Percentiles rank a stretch among this genome's conserved stretches.
Conservation (phyloP, 768 basidiomycete species). For the Leccinum longicurvipes region DNA sequence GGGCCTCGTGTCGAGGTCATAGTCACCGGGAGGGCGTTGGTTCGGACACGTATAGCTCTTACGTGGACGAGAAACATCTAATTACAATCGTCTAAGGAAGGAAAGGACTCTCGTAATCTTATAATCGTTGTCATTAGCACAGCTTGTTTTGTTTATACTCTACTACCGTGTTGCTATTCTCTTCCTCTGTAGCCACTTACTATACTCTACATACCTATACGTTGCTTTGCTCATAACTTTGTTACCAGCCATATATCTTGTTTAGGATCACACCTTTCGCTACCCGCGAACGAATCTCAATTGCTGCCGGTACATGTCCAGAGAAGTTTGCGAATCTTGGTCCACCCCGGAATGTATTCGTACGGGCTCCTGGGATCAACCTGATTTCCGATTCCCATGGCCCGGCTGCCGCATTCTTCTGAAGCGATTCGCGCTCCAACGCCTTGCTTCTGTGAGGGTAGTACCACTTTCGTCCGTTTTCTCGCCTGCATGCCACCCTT, state of each 20-base stretch:
- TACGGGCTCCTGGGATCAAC: slow-evolving; percentile 1
- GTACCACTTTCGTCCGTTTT: background rate
- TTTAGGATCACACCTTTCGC: background rate
- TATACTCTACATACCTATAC: slow-evolving; percentile 5
- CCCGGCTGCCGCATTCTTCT: background rate
- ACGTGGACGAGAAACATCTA: slow-evolving; percentile 11
- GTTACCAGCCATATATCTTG: background rate
- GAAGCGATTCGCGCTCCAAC: slow-evolving; percentile 7
- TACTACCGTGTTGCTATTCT: background rate
- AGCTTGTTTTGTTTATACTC: slow-evolving; percentile 5
- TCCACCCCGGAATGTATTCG: background rate
- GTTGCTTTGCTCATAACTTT: slow-evolving; percentile 7
- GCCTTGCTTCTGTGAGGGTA: background rate
- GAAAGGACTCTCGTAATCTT: slow-evolving; percentile 18
- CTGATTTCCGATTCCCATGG: slow-evolving; percentile 2
- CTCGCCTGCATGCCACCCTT: background rate
- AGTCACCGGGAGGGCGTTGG: slow-evolving; percentile 1
- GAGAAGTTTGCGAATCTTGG: slow-evolving; percentile 1
- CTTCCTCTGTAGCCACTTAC: slow-evolving; percentile 18
- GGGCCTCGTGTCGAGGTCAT: slow-evolving; percentile 6
- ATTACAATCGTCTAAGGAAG: slow-evolving; percentile 18
- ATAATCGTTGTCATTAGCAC: slow-evolving; percentile 9
- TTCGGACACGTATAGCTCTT: slow-evolving; percentile 5
- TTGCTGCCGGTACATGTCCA: background rate
- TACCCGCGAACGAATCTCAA: background rate